These are phyloP conservation scores for Rutstroemia sp. DNA, from an alignment of 2,329 filamentous ascomycete genomes.

Conservation along the genomic window DNA sequence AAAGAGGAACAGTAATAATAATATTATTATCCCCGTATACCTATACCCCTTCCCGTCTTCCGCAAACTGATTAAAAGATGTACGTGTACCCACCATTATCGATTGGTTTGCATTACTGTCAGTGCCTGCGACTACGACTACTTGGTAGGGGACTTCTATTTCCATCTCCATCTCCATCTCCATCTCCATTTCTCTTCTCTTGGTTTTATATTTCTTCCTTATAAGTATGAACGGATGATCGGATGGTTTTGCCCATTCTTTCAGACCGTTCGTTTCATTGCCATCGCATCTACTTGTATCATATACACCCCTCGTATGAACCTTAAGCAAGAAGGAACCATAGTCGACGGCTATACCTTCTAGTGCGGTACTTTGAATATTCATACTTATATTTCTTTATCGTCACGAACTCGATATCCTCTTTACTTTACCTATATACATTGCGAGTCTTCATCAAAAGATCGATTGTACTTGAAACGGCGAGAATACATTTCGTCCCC, in stretches of 20 bases:
- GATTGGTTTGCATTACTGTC: no score
- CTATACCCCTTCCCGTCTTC: neutral
- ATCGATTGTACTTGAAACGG: no score
- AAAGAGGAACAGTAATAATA: neutral
- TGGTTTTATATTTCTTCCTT: neutral
- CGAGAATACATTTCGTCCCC: no score
- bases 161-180: neutral
- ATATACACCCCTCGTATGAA: neutral
- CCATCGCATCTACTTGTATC: neutral
- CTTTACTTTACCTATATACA: no score
- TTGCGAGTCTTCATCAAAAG: no score
- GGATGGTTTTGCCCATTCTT: neutral
- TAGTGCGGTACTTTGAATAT: no score
- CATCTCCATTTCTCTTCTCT: neutral
- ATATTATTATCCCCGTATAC: neutral
- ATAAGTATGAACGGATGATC: constrained; percentile 1
- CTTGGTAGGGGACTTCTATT: neutral
- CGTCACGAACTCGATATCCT: no score
- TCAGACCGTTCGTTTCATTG: neutral
- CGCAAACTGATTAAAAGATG: no score
- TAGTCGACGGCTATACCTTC: no score
- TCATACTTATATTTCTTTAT: no score
- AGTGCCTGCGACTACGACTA: neutral
- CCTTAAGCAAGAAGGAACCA: neutral
- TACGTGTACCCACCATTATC: no score